Percentiles rank a stretch among this genome's conserved stretches.
Conservation (phyloP, 768 basidiomycete species). For the Paxillus involutus region DNA sequence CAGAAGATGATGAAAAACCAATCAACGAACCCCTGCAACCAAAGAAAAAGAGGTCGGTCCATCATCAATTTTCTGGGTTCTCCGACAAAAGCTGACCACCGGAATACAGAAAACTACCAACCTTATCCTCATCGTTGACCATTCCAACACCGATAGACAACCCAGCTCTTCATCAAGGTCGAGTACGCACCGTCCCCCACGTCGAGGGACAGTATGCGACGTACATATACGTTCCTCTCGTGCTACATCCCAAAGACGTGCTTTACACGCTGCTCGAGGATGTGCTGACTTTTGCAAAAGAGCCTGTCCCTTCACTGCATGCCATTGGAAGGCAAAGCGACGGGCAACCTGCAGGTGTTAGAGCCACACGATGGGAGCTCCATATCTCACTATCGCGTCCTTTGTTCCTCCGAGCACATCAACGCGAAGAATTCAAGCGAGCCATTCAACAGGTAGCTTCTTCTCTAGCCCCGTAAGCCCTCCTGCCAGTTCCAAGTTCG, state of each 20-base stretch:
- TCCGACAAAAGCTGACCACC: background rate
- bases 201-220: constrained; percentile 85
- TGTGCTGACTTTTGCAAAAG: constrained; percentile 44
- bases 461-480: constrained; percentile 44
- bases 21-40: constrained; percentile 11
- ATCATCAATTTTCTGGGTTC: background rate
- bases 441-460: constrained; percentile 56
- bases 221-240: constrained; percentile 73
- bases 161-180: constrained; percentile 83
- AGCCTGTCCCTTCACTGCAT: constrained; percentile 46
- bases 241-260: constrained; percentile 39
- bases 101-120: constrained; percentile 57
- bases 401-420: constrained; percentile 75
- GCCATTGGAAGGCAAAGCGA: constrained; percentile 34
- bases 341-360: background rate
- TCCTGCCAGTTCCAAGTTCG: background rate
- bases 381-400: constrained; percentile 89
- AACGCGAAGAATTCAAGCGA: constrained; percentile 69
- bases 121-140: constrained; percentile 50
- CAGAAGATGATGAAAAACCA: constrained; percentile 43
- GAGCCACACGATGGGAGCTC: constrained; percentile 41
- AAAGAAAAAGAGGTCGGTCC: constrained; percentile 43
- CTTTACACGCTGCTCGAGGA: constrained; percentile 48
- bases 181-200: constrained; percentile 71
- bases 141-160: constrained; percentile 59